phyloP scores from a whole-genome alignment of 1,284 basidiomycete genomes.

The Cutaneotrichosporon sp. region DNA sequence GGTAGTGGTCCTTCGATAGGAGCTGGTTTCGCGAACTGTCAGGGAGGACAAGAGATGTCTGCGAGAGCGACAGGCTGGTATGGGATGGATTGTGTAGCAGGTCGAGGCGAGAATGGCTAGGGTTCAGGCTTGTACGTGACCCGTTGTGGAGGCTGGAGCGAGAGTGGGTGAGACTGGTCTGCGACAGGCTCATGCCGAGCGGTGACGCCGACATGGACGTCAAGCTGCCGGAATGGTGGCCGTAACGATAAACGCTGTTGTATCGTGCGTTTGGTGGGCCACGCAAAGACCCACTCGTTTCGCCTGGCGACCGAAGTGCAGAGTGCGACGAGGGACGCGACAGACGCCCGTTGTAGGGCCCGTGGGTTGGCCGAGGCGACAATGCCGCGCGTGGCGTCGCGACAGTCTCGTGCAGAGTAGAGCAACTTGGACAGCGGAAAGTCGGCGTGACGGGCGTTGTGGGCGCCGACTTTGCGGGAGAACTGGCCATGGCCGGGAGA shows the following conservation, averaged over 20 bases:
- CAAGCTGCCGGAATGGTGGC: not conserved
- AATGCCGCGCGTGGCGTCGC: not conserved
- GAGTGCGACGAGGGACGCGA: slow-evolving; percentile 2
- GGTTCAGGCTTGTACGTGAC: slow-evolving; percentile 1
- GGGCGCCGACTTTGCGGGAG: not conserved
- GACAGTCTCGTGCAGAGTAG: not conserved
- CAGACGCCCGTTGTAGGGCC: not conserved
- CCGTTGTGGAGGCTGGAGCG: not conserved
- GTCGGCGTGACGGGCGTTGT: slow-evolving; percentile 2
- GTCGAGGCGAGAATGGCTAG: slow-evolving; percentile 4
- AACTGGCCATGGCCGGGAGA: not conserved
- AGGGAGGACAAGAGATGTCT: slow-evolving; percentile 15
- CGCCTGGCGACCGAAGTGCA: not conserved
- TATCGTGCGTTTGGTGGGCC: slow-evolving; percentile 5
- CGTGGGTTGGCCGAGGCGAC: not conserved
- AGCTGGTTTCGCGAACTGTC: slow-evolving; percentile 9
- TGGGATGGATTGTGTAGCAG: slow-evolving; percentile 5
- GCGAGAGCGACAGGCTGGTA: slow-evolving; percentile 13
- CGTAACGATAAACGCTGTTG: slow-evolving; percentile 4
- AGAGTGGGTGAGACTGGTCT: slow-evolving; percentile 1
- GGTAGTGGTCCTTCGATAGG: slow-evolving; percentile 40
- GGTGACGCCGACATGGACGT: not conserved
- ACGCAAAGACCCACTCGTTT: not conserved
- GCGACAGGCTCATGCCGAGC: slow-evolving; percentile 7
- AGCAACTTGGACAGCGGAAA: slow-evolving; percentile 5